Conservation (phyloP, 2,329 filamentous ascomycete species). For the Boeremia lycopersici region DNA sequence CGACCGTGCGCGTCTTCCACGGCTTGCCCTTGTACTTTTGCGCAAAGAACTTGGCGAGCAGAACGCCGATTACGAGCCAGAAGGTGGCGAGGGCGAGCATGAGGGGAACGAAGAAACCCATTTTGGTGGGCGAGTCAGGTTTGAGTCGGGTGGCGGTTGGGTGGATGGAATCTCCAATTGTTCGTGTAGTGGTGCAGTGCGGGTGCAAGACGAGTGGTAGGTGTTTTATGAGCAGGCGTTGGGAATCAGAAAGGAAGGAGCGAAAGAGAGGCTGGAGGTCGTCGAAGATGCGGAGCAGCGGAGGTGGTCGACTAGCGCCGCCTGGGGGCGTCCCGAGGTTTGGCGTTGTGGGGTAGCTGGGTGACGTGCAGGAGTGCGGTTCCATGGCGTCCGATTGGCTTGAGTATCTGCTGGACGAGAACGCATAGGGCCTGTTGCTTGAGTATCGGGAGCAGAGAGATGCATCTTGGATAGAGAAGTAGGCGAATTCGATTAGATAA, state of each 20-base stretch:
- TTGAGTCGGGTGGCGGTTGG: not conserved
- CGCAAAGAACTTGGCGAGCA: constrained; percentile 27
- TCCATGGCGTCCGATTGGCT: constrained; percentile 11
- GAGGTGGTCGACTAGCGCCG: constrained; percentile 18
- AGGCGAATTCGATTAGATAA: too few species aligned
- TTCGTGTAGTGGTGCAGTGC: not conserved
- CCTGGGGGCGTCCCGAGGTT: constrained; percentile 13
- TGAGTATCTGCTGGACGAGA: not conserved
- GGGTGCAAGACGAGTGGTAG: not conserved
- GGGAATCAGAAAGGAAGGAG: not conserved
- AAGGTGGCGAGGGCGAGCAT: constrained; percentile 22
- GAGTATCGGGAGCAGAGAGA: too few species aligned
- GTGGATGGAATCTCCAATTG: not conserved
- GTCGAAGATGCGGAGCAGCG: constrained; percentile 15
- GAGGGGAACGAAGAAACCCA: constrained; percentile 22
- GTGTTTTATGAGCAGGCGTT: not conserved
- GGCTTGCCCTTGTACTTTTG: constrained; percentile 23
- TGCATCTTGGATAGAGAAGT: not conserved
- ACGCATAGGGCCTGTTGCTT: too few species aligned
- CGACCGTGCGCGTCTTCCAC: not conserved
- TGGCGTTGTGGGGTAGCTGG: constrained; percentile 19
- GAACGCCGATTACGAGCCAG: constrained; percentile 25
- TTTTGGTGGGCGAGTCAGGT: not conserved
- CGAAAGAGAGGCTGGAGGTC: not conserved
- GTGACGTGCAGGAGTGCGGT: constrained; percentile 1